A percentile compares a stretch with the other conserved stretches of the same genome.
Evolutionary conservation across 2,329 filamentous ascomycete species (phyloP).

Genomic region (Aspergillus pseudonomiae): DNA sequence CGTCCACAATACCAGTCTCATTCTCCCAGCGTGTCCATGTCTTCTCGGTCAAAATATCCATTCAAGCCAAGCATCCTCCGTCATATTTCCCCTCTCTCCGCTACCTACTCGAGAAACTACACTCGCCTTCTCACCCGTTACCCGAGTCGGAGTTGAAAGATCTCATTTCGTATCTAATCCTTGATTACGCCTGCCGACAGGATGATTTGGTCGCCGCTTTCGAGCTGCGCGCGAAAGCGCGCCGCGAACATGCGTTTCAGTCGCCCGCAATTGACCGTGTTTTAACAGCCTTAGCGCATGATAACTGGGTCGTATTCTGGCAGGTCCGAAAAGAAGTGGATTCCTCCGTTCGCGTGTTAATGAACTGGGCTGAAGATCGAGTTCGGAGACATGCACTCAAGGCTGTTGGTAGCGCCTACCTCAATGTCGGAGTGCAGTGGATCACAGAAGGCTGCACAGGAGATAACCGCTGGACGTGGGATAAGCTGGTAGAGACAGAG

Average conservation of each 20-base stretch:
- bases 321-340: constrained; percentile 72
- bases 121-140: constrained; percentile 65
- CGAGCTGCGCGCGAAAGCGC: constrained; percentile 58
- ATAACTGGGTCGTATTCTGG: constrained; percentile 82
- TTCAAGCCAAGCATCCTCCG: constrained; percentile 79
- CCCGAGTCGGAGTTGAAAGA: constrained; percentile 74
- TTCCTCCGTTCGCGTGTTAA: constrained; percentile 75
- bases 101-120: constrained; percentile 74
- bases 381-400: constrained; percentile 79
- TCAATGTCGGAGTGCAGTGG: constrained; percentile 74
- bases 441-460: constrained; percentile 59
- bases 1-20: constrained; percentile 71
- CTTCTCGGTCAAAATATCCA: constrained; percentile 83
- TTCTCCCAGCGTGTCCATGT: constrained; percentile 91
- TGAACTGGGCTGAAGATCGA: constrained; percentile 78
- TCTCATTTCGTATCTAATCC: constrained; percentile 76
- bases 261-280: constrained; percentile 71
- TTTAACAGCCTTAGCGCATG: constrained; percentile 71
- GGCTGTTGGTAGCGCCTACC: constrained; percentile 80
- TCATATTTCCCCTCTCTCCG: constrained; percentile 88
- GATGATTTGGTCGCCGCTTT: constrained; percentile 74
- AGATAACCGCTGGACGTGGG: constrained; percentile 63
- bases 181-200: constrained; percentile 87
- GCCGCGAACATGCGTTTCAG: constrained; percentile 57
- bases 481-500: constrained; percentile 66